Evolutionary conservation across 1,284 basidiomycete genomes (phyloP), one percentile per base, ranked within the genome.

Genomic region (Ustilago hordei): DNA sequence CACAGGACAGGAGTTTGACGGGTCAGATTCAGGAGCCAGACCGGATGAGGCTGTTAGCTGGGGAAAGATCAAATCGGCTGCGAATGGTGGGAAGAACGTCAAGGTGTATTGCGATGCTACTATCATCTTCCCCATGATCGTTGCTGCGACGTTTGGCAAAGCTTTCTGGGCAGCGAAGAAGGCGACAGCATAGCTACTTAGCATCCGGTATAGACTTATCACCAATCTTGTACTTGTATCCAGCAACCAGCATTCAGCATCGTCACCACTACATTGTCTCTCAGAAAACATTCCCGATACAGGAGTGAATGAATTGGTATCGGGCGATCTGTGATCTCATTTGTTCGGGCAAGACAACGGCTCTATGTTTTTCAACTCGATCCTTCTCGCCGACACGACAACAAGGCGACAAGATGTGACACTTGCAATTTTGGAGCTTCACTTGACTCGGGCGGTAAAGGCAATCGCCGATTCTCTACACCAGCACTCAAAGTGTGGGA

Each of bases 31-130:
- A 12, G 97, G 96, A 12, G 97, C 97, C 17, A 89, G 95, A 66
- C 97, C 97, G 17, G 97, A 99, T 83, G 96, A 99, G 87, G 97
- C 96, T 3, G 91, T 99, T 23, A 96, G 94, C n/a, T 99, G 96
- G 96, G 97, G 96, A 5, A 99, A 99, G 88, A 98, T 99, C 78
- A 91, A 94, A 55, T 92, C 93, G 34, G 70, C 72, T 1, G 84
- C 80, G 31, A 83, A 82, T 36, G 92, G 92, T 12, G 92, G 96
- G 0, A 91, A 97, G 87, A 90, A 93, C 35, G 93, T 99, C 65
- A 99, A 99, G 90, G 67, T 70, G 43, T 93, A 89, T 79, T 91
- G 91, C 47, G 92, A 93, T 80, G 94, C 94, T 8, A 95, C 94
- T 0, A 88, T 96, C 45, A 93, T 94, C n/a, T 95, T 95, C 86